Evolutionary conservation across 257 asterid genomes (phyloP).

Genomic region (Solanum corneliomulleri): DNA sequence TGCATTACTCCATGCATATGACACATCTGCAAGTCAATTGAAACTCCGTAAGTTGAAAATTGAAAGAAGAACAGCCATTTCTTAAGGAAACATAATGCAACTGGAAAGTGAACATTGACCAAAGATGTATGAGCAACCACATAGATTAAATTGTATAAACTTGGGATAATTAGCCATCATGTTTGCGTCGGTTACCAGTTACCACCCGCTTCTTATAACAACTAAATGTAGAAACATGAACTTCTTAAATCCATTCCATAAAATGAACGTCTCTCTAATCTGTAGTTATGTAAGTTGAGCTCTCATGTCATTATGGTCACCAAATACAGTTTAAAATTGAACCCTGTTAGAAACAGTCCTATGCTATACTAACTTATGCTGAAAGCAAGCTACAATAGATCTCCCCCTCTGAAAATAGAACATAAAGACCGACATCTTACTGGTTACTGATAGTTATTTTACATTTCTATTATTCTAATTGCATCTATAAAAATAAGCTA

Average conservation of each 20-base stretch:
- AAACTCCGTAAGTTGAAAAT: not conserved
- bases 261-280: not conserved
- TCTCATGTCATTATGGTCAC: not conserved
- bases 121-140: not conserved
- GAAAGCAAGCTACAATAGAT: not conserved
- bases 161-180: not conserved
- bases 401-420: not conserved
- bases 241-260: not conserved
- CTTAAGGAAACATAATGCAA: not conserved
- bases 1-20: slow-evolving; percentile 72
- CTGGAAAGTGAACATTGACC: not conserved
- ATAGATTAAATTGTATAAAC: not conserved
- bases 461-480: not conserved
- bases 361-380: not conserved
- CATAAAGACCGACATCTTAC: not conserved
- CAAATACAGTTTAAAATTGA: not conserved
- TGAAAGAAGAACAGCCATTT: not conserved
- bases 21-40: slow-evolving; percentile 32
- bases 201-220: not conserved
- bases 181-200: not conserved
- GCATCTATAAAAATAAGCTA: not conserved
- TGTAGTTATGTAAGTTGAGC: not conserved
- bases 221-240: not conserved
- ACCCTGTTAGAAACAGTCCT: not conserved
- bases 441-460: not conserved